Conservation (phyloP, 257 asterid species). For the Verbena officinalis region DNA sequence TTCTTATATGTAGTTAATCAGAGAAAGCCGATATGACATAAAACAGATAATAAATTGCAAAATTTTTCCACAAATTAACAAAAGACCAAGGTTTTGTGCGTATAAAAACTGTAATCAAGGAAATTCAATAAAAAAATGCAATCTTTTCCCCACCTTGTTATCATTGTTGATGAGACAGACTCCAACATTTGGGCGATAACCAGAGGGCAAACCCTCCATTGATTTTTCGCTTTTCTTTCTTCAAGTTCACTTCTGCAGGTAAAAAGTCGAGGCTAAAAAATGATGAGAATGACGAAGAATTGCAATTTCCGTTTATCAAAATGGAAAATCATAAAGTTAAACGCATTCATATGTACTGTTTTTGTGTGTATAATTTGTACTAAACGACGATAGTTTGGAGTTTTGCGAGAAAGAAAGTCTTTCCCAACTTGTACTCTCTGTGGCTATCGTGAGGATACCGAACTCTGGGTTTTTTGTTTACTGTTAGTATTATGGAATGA, state of each 20-base stretch:
- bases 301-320: constrained; percentile 1
- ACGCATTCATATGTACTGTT: constrained; percentile 47
- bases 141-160: constrained; percentile 49
- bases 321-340: constrained; percentile 62
- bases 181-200: constrained; percentile 98
- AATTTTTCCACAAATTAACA: background rate
- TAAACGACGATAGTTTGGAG: too few relatives aligned
- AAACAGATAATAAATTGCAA: constrained; percentile 4
- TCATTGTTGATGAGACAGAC: constrained; percentile 86
- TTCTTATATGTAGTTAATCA: constrained; percentile 8
- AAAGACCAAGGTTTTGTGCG: background rate
- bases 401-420: too few relatives aligned
- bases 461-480: too few relatives aligned
- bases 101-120: constrained; percentile 20
- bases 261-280: background rate
- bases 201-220: constrained; percentile 97
- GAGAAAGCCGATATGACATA: constrained; percentile 1
- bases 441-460: too few relatives aligned
- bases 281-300: constrained; percentile 7
- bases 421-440: too few relatives aligned
- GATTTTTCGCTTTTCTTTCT: constrained; percentile 22
- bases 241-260: background rate
- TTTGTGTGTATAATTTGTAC: too few relatives aligned
- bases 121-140: background rate
- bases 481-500: too few relatives aligned